These are phyloP conservation scores for Cladophialophora chaetospira DNA, from an alignment of 2,329 filamentous ascomycete species.

Conservation along the genomic window DNA sequence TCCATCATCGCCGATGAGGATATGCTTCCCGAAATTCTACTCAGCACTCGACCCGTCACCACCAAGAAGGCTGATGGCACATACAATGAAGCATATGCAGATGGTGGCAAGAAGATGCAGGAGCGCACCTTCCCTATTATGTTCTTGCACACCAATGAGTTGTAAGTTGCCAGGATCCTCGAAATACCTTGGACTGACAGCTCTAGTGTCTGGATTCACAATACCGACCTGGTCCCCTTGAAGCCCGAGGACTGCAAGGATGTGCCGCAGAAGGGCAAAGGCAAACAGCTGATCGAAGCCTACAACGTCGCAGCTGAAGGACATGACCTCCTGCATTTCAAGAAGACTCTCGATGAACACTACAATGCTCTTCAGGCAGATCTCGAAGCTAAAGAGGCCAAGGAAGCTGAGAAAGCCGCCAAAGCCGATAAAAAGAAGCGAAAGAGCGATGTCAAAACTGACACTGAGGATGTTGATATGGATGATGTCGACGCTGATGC, in stretches of 20 bases:
- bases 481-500: slow-evolving; percentile 51
- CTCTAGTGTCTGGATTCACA: slow-evolving; percentile 83
- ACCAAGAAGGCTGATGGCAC: slow-evolving; percentile 80
- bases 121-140: slow-evolving; percentile 92
- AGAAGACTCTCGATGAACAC: slow-evolving; percentile 68
- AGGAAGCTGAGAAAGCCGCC: slow-evolving; percentile 58
- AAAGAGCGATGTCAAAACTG: slow-evolving; percentile 45
- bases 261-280: slow-evolving; percentile 69
- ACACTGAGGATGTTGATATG: slow-evolving; percentile 52
- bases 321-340: slow-evolving; percentile 79
- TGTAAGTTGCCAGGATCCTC: slow-evolving; percentile 65
- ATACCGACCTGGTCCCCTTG: slow-evolving; percentile 77
- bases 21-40: slow-evolving; percentile 80
- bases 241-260: slow-evolving; percentile 71
- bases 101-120: slow-evolving; percentile 80
- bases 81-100: slow-evolving; percentile 82
- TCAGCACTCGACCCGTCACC: slow-evolving; percentile 79
- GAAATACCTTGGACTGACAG: slow-evolving; percentile 24
- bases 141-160: slow-evolving; percentile 94
- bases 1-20: slow-evolving; percentile 90
- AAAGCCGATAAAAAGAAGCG: slow-evolving; percentile 57
- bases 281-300: slow-evolving; percentile 77
- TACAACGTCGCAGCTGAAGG: slow-evolving; percentile 78
- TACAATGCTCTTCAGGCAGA: slow-evolving; percentile 58
- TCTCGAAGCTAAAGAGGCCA: slow-evolving; percentile 66